These are phyloP conservation scores for Fusarium redolens DNA, from an alignment of 2,329 filamentous ascomycete species.

Conservation along the genomic window DNA sequence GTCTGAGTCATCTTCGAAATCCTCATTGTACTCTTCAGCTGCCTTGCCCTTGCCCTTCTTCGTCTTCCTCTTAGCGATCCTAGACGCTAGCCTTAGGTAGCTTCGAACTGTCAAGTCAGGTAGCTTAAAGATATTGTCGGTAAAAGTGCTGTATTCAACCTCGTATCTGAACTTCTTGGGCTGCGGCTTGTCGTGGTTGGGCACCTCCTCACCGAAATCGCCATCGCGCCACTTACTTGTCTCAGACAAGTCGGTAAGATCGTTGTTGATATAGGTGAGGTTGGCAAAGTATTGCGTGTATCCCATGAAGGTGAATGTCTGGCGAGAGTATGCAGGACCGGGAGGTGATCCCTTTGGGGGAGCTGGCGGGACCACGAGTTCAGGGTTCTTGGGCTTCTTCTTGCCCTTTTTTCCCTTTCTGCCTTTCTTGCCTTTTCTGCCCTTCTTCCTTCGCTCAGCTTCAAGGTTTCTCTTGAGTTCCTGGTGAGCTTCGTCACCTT, in stretches of 20 bases:
- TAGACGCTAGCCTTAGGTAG: conserved; percentile 81
- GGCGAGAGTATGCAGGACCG: conserved; percentile 90
- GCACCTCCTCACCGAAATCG: conserved; percentile 69
- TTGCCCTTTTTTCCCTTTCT: conserved; percentile 55
- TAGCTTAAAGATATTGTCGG: conserved; percentile 79
- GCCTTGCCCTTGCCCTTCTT: conserved; percentile 40
- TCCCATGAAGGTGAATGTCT: conserved; percentile 80
- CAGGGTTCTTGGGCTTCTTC: conserved; percentile 67
- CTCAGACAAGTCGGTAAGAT: conserved; percentile 57
- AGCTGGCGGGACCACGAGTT: conserved; percentile 73
- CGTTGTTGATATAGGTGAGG: conserved; percentile 88
- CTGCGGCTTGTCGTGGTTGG: conserved; percentile 62
- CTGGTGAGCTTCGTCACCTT: conserved; percentile 37
- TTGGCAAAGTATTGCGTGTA: conserved; percentile 96
- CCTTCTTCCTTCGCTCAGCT: conserved; percentile 51
- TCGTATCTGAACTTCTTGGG: conserved; percentile 78
- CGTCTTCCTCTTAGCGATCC: conserved; percentile 68
- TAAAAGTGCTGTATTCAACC: conserved; percentile 86
- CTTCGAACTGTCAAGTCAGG: conserved; percentile 86
- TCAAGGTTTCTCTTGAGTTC: conserved; percentile 47
- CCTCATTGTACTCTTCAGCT: conserved; percentile 29
- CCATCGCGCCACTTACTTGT: conserved; percentile 71
- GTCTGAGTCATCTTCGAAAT: conserved; percentile 45
- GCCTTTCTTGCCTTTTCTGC: conserved; percentile 54
- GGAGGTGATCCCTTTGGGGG: conserved; percentile 80